Base-by-base conservation (phyloP, 495 filamentous ascomycete species). In the Aspergillus diversus region DNA sequence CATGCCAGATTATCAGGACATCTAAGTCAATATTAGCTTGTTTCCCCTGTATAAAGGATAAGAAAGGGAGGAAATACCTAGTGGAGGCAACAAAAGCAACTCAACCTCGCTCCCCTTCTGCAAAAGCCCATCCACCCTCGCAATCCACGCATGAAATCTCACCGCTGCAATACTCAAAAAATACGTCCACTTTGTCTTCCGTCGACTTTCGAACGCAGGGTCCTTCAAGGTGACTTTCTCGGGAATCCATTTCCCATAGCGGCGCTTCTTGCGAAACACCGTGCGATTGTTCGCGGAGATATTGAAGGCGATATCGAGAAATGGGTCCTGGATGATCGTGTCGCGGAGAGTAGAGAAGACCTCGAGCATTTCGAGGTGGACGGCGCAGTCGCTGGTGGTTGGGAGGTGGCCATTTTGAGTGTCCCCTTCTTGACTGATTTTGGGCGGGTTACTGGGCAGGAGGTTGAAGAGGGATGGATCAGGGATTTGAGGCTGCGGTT, bases 351-450 rank as follows among this genome's bases (percentile, higher is more conserved):
- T 37, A 39, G 63, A 61, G 42, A 77, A 74, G 8, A 61, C 65
- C 39, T 76, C 69, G 5, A 78, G 68, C 11, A 78, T 69, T 51
- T 75, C 71, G 3, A 78, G 68, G 51, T 78, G 75, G 8, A 69
- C 64, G 6, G 74, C 73, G 50, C 73, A 75, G 51, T 78, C 63
- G 9, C 52, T 63, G n/a, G 64, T 51, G 13, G 61, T 63, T 11
- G 72, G 74, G 33, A 71, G 58, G 39, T 27, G 21, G 21, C 21
- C 21, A 27, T 17, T 49, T 27, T 27, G 1, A 27, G 1, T 27
- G 21, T 27, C 34, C 11, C 35, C 51, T 3, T 37, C 55, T 34
- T 57, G 11, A 35, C 11, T 32, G 46, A 2, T 27, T 27, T 27
- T 27, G 21, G 21, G 21, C 21, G 21, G 21, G 21, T 27, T 27